Percentiles rank a stretch among this genome's conserved stretches.
Conservation (phyloP, 306 rosid species). For the Fragaria ananassa region DNA sequence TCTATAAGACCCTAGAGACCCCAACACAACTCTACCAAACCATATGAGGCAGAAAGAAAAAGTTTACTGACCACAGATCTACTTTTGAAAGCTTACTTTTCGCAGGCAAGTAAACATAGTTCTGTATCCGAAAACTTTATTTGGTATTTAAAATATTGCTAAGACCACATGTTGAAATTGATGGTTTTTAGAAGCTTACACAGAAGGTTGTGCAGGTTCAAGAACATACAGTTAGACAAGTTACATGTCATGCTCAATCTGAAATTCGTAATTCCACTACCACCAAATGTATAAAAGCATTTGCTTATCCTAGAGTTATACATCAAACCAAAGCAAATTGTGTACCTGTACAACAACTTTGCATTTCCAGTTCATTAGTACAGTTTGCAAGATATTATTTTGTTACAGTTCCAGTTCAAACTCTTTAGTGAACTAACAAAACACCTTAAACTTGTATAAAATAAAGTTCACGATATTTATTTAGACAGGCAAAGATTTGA, state of each 20-base stretch:
- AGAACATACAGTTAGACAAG: slow-evolving; percentile 4
- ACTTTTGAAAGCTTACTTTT: neutral
- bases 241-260: slow-evolving; percentile 21
- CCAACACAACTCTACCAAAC: neutral
- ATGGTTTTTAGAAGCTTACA: neutral
- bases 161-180: neutral
- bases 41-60: neutral
- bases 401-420: slow-evolving; percentile 28
- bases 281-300: slow-evolving; percentile 15
- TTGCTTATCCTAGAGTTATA: slow-evolving; percentile 31
- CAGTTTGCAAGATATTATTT: slow-evolving; percentile 35
- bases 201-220: slow-evolving; percentile 26
- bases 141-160: neutral
- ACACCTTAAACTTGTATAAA: slow-evolving; percentile 22
- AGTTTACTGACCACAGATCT: neutral
- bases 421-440: slow-evolving; percentile 29
- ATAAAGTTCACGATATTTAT: slow-evolving; percentile 38
- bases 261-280: slow-evolving; percentile 21
- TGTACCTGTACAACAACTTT: slow-evolving; percentile 63
- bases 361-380: slow-evolving; percentile 39
- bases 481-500: slow-evolving; percentile 75
- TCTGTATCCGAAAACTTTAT: neutral
- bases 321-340: slow-evolving; percentile 37
- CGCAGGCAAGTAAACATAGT: neutral
- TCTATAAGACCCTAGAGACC: neutral